Percentiles rank a stretch among this genome's conserved stretches.
Evolutionary conservation across 176 grass and related monocot species (phyloP).

Genomic region (Rhynchospora breviuscula): DNA sequence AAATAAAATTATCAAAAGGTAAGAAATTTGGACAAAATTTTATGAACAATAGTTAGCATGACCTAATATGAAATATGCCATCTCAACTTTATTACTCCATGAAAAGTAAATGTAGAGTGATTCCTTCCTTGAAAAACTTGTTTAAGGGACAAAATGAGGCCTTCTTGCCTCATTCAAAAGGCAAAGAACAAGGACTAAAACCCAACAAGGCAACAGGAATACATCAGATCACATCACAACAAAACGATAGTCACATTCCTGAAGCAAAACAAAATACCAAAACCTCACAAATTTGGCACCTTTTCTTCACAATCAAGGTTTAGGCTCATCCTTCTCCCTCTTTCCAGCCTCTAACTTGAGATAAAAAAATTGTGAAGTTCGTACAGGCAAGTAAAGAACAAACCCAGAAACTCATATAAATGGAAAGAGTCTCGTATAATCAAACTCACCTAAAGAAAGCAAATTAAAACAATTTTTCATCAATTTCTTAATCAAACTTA

Average conservation of each 20-base stretch:
- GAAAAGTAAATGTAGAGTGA: not conserved
- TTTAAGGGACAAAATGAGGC: too few species aligned
- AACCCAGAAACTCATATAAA: not conserved
- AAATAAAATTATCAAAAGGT: too few species aligned
- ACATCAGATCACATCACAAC: slow-evolving; percentile 6
- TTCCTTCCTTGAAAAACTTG: too few species aligned
- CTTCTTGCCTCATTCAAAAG: not conserved
- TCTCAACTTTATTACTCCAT: not conserved
- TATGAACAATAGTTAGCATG: too few species aligned
- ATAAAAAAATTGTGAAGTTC: not conserved
- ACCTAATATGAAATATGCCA: too few species aligned
- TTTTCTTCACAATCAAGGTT: slow-evolving; percentile 33
- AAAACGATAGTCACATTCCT: not conserved
- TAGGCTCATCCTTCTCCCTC: not conserved
- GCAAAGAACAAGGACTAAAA: not conserved
- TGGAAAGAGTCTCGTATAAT: slow-evolving; percentile 14
- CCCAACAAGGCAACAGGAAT: not conserved
- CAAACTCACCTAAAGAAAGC: not conserved
- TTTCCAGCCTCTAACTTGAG: slow-evolving; percentile 22
- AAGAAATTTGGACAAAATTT: too few species aligned
- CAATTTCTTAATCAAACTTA: not conserved
- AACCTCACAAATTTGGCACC: slow-evolving; percentile 15
- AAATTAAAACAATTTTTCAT: not conserved
- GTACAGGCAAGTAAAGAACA: slow-evolving; percentile 59
- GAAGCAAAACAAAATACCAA: slow-evolving; percentile 15